These are phyloP conservation scores for Mucor irregularis DNA, from an alignment of 371 early-diverging fungal genomes.

Conservation along the genomic window DNA sequence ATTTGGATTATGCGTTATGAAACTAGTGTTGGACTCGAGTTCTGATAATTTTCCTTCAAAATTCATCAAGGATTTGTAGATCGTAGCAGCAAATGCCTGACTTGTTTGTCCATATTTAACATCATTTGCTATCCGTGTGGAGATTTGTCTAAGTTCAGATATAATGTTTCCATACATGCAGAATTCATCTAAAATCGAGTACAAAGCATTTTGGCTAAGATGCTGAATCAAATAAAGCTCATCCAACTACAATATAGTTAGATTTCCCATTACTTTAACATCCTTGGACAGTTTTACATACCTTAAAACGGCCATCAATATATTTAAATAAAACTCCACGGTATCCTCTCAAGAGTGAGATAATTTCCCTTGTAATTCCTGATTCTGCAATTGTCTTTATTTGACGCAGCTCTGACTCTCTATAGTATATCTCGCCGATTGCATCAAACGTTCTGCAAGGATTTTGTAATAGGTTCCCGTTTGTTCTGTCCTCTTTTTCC, in stretches of 20 bases:
- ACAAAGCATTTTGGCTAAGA: slow-evolving; percentile 20
- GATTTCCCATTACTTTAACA: too few relatives aligned
- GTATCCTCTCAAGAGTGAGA: slow-evolving; percentile 34
- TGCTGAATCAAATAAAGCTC: slow-evolving; percentile 14
- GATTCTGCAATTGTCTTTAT: slow-evolving; percentile 25
- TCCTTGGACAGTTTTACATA: neutral
- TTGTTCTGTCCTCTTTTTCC: neutral
- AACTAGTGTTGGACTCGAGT: slow-evolving; percentile 18
- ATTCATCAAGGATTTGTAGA: slow-evolving; percentile 19
- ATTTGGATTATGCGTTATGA: slow-evolving; percentile 9
- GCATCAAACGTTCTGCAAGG: slow-evolving; percentile 13
- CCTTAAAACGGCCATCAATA: slow-evolving; percentile 10
- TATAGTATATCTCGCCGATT: neutral
- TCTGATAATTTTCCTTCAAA: slow-evolving; percentile 30
- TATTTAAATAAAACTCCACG: slow-evolving; percentile 26
- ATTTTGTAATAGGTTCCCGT: slow-evolving; percentile 7
- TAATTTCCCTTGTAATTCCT: slow-evolving; percentile 30
- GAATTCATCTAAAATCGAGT: slow-evolving; percentile 21
- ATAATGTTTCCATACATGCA: slow-evolving; percentile 30
- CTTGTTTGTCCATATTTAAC: slow-evolving; percentile 35
- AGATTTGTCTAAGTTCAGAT: slow-evolving; percentile 18
- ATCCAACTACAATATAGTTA: slow-evolving; percentile 20
- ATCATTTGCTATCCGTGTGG: slow-evolving; percentile 4
- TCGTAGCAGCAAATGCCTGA: slow-evolving; percentile 36
- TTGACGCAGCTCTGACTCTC: neutral